Percentiles rank a stretch among this genome's conserved stretches.
Evolutionary conservation across 2,329 filamentous ascomycete genomes (phyloP).

Genomic region (Leptographium lundbergii): DNA sequence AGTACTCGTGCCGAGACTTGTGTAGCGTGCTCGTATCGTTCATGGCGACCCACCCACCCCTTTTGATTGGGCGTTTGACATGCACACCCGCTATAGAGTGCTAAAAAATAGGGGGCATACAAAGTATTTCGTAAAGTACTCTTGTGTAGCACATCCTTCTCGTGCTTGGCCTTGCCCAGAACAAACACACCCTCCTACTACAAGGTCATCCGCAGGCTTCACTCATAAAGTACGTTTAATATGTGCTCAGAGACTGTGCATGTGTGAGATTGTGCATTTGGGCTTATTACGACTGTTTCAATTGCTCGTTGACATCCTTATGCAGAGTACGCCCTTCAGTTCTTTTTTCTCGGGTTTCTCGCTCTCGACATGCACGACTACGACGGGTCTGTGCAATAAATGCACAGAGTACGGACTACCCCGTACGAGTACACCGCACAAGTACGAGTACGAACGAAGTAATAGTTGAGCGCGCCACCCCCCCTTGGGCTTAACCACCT

Average conservation of each 20-base stretch:
- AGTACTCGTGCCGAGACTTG: too few species aligned
- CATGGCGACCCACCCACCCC: too few species aligned
- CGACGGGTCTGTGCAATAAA: background rate
- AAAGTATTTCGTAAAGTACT: background rate
- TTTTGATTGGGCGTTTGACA: too few species aligned
- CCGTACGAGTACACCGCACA: background rate
- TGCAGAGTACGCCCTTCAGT: background rate
- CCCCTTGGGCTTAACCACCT: background rate
- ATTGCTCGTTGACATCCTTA: background rate
- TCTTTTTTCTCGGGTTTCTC: background rate
- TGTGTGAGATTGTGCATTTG: too few species aligned
- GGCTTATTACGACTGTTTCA: background rate
- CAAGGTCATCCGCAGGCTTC: background rate
- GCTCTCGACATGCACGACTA: background rate
- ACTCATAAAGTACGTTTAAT: background rate
- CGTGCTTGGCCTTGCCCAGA: background rate
- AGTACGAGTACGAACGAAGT: background rate
- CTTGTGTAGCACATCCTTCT: background rate
- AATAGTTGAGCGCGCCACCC: background rate
- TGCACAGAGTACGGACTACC: too few species aligned
- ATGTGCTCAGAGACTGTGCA: background rate
- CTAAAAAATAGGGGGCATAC: background rate
- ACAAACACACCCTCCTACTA: background rate
- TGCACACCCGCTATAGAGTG: background rate
- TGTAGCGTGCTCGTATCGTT: too few species aligned